Evolutionary conservation across 2,329 filamentous ascomycete species (phyloP).

Genomic region (Trichoderma arundinaceum): DNA sequence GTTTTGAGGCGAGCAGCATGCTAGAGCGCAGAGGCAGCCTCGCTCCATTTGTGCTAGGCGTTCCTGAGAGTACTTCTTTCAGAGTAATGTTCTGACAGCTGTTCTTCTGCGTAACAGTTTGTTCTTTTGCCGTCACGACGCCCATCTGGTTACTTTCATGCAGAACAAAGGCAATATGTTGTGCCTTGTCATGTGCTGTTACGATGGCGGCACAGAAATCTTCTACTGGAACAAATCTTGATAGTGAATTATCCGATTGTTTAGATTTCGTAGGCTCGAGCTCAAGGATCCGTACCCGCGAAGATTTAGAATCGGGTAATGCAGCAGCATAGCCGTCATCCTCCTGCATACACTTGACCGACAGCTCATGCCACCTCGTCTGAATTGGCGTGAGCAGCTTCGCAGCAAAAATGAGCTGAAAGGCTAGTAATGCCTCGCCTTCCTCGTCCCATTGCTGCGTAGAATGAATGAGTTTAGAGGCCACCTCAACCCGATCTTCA

Average conservation of each 20-base stretch:
- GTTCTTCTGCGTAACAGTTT: constrained; percentile 1
- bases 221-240: background rate
- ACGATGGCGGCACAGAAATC: constrained; percentile 15
- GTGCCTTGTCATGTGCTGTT: background rate
- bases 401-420: constrained; percentile 18
- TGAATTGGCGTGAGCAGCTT: background rate
- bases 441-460: background rate
- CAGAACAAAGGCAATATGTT: constrained; percentile 15
- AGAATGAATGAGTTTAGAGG: background rate
- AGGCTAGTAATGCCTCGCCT: background rate
- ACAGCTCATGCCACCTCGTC: constrained; percentile 14
- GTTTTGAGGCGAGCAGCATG: constrained; percentile 24
- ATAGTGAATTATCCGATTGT: too few relatives aligned
- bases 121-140: background rate
- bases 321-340: background rate
- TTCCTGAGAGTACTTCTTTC: constrained; percentile 3
- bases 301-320: background rate
- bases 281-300: background rate
- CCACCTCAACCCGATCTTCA: constrained; percentile 25
- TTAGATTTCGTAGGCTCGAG: background rate
- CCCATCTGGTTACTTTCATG: constrained; percentile 4
- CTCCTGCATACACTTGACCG: constrained; percentile 8
- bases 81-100: constrained; percentile 1
- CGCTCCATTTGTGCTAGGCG: background rate
- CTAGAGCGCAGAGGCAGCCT: constrained; percentile 8